Percentiles rank a stretch among this genome's conserved stretches.
These are phyloP conservation scores for Colletotrichum plurivorum DNA, from an alignment of 2,329 filamentous ascomycete species.

Conservation along the genomic window DNA sequence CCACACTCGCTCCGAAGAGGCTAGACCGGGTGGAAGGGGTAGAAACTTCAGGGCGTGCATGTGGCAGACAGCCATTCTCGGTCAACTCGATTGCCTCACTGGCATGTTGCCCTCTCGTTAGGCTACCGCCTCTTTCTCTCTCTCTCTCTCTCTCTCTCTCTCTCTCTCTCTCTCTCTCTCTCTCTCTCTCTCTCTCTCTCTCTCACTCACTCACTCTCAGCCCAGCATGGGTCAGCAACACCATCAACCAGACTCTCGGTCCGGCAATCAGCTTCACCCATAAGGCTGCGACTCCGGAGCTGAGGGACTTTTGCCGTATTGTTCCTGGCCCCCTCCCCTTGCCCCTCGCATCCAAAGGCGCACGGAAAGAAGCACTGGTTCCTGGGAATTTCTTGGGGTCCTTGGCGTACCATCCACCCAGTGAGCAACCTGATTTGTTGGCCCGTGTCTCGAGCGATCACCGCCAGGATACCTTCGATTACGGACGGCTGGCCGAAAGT, in stretches of 20 bases:
- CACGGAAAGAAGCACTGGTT: background rate
- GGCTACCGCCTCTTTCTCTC: too few species aligned
- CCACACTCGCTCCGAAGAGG: constrained; percentile 9
- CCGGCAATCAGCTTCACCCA: constrained; percentile 7
- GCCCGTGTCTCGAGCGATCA: constrained; percentile 24
- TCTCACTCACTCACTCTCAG: constrained; percentile 18
- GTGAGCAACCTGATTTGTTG: constrained; percentile 11
- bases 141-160: background rate
- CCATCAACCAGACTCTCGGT: constrained; percentile 24
- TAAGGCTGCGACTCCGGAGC: constrained; percentile 13
- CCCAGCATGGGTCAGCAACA: constrained; percentile 29
- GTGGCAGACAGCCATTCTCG: constrained; percentile 31
- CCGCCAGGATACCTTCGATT: constrained; percentile 17
- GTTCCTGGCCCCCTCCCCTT: background rate
- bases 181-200: background rate
- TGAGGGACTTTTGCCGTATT: background rate
- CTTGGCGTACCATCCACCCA: constrained; percentile 2
- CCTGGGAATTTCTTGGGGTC: background rate
- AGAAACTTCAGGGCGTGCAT: constrained; percentile 16
- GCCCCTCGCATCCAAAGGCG: background rate
- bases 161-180: background rate
- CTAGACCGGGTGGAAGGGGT: constrained; percentile 4
- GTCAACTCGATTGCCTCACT: constrained; percentile 27
- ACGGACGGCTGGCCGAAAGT: background rate
- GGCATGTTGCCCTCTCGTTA: too few species aligned